Conservation (phyloP, 1,284 basidiomycete genomes). For the Moesziomyces sp. region DNA sequence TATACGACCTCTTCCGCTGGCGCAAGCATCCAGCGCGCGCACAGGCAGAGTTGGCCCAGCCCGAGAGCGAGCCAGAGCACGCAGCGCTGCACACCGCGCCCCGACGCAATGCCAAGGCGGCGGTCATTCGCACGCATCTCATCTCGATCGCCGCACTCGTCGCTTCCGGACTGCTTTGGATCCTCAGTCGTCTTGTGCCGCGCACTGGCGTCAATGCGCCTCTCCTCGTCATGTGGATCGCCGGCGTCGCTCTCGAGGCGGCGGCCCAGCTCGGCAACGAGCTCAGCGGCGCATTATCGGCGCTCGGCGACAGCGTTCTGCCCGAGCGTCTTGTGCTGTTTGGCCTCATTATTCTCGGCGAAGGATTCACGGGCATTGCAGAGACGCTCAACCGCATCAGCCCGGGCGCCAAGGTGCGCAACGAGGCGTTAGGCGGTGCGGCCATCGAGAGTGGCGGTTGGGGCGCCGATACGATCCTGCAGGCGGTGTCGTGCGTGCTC, state of each 20-base stretch:
- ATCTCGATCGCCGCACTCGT: slow-evolving; percentile 25
- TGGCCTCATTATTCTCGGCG: slow-evolving; percentile 46
- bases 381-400: slow-evolving; percentile 43
- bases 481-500: slow-evolving; percentile 29
- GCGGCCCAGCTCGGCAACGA: slow-evolving; percentile 27
- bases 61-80: not conserved
- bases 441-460: slow-evolving; percentile 43
- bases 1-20: slow-evolving; percentile 13
- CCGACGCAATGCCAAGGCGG: not conserved
- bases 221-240: slow-evolving; percentile 46
- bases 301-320: slow-evolving; percentile 21
- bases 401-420: slow-evolving; percentile 26
- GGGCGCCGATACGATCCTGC: slow-evolving; percentile 32
- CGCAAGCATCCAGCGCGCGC: not conserved
- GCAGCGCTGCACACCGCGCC: not conserved
- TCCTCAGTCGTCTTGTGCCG: slow-evolving; percentile 25
- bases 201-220: slow-evolving; percentile 14
- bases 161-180: slow-evolving; percentile 37
- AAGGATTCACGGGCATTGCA: slow-evolving; percentile 42
- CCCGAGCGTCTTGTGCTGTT: slow-evolving; percentile 42
- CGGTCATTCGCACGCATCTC: slow-evolving; percentile 16
- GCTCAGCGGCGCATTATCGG: slow-evolving; percentile 18
- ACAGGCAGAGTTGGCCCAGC: not conserved
- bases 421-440: slow-evolving; percentile 5
- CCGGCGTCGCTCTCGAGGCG: slow-evolving; percentile 26